Evolutionary conservation across 2,329 filamentous ascomycete species (phyloP), one percentile per base, ranked within the genome.

Genomic region (Paramyrothecium sp.): DNA sequence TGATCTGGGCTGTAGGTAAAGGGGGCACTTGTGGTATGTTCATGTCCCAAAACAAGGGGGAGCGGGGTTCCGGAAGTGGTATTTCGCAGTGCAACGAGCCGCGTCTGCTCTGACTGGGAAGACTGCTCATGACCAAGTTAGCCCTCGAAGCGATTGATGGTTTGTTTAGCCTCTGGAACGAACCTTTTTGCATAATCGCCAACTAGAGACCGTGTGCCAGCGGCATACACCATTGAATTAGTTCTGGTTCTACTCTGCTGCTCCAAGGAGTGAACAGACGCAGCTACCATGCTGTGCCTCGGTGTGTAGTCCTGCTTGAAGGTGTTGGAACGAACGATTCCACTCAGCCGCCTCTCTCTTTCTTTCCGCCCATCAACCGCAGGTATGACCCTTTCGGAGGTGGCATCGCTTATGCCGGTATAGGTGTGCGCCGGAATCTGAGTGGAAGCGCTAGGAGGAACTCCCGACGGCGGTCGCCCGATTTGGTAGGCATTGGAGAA

Each of bases 401-500:
- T 4, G 13, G 38, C 13, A 22, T 52, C 53, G 53, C 34, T 61
- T 61, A 57, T 16, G 13, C 38, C 38, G 7, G 38, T 44, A 16
- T 17, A 44, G 5, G 38, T 17, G n/a, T 44, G 38, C 13, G 3
- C 13, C 5, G n/a, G 38, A 4, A 44, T 19, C 5, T 55, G 58
- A 52, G 60, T 54, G 23, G 61, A 54, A 56, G 61, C 55, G 26
- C 58, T 58, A 23, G 67, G 38, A 16, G 13, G 38, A 44, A 19
- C 38, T 17, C 13, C 38, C 38, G 38, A 44, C 13, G n/a, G 38
- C 38, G 38, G 38, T 12, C 38, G 38, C 38, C 65, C 69, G 30
- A 67, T 65, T 47, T 71, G 65, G 60, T 72, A 71, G 41, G 65
- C 69, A 53, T 67, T 70, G 56, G 69, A 70, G 54, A 66, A 72